A percentile compares a stretch with the other conserved stretches of the same genome.
phyloP scores from a whole-genome alignment of 305 asterid species.

The Striga hermonthica region DNA sequence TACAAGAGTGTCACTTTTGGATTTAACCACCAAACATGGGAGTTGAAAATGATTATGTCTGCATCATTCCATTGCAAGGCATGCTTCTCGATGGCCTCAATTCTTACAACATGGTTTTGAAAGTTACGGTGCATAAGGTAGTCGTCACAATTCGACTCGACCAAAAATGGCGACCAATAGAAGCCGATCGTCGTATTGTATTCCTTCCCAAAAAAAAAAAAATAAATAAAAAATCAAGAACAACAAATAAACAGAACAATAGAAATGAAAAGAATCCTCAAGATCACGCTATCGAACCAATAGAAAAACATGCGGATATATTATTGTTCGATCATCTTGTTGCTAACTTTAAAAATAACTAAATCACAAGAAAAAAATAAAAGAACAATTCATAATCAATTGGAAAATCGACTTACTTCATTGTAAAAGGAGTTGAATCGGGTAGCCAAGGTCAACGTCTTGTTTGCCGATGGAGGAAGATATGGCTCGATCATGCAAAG shows the following conservation, averaged over 20 bases:
- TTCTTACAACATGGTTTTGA: constrained; percentile 34
- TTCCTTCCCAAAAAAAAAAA: constrained; percentile 37
- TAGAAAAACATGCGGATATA: background rate
- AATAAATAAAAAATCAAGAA: too few relatives aligned
- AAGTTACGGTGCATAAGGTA: constrained; percentile 34
- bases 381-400: background rate
- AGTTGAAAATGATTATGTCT: constrained; percentile 58
- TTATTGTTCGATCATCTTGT: background rate
- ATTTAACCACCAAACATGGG: constrained; percentile 63
- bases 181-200: constrained; percentile 59
- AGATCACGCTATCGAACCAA: background rate
- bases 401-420: constrained; percentile 32
- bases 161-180: constrained; percentile 76
- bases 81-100: constrained; percentile 52
- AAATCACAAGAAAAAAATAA: background rate
- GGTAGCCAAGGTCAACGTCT: constrained; percentile 28
- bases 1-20: constrained; percentile 49
- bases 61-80: constrained; percentile 64
- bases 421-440: constrained; percentile 38
- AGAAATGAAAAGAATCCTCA: background rate
- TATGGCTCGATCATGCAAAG: constrained; percentile 49
- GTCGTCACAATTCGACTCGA: constrained; percentile 67
- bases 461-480: constrained; percentile 30
- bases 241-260: too few relatives aligned
- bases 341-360: too few relatives aligned